Evolutionary conservation across 139 green algal genomes (phyloP).

Genomic region (Chlorella sp.): DNA sequence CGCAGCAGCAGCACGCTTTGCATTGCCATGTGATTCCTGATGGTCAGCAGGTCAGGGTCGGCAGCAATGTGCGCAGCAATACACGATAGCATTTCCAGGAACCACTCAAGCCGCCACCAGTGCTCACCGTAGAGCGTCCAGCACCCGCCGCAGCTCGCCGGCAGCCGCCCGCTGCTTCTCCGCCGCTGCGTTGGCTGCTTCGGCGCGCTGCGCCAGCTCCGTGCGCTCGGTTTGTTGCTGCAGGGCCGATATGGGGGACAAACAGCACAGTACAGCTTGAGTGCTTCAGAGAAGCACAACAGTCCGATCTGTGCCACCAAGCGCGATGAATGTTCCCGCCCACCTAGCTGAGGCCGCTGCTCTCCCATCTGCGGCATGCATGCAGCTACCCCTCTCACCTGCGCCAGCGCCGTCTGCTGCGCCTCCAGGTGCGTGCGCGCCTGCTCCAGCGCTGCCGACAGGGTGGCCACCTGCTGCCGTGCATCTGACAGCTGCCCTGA

Average conservation of each 20-base stretch:
- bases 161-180: slow-evolving; percentile 8
- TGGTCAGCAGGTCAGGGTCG: too few species aligned
- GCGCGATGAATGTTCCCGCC: too few species aligned
- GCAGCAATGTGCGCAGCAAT: too few species aligned
- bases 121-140: slow-evolving; percentile 20
- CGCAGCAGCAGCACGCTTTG: too few species aligned
- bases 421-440: slow-evolving; percentile 33
- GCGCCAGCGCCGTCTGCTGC: slow-evolving; percentile 35
- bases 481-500: slow-evolving; percentile 54
- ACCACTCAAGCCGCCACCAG: background rate
- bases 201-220: background rate
- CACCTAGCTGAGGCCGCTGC: background rate
- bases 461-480: slow-evolving; percentile 35
- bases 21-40: too few species aligned
- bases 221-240: slow-evolving; percentile 5
- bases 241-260: background rate
- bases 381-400: background rate
- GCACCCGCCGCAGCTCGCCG: slow-evolving; percentile 9
- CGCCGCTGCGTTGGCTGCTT: slow-evolving; percentile 13
- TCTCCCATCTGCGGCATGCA: background rate
- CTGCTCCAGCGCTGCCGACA: slow-evolving; percentile 32
- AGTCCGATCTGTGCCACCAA: too few species aligned
- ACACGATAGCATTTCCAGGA: too few species aligned
- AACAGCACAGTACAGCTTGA: too few species aligned
- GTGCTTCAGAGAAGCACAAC: background rate